phyloP scores from a whole-genome alignment of 129 eudicot species.

The Escallonia herrerae region DNA sequence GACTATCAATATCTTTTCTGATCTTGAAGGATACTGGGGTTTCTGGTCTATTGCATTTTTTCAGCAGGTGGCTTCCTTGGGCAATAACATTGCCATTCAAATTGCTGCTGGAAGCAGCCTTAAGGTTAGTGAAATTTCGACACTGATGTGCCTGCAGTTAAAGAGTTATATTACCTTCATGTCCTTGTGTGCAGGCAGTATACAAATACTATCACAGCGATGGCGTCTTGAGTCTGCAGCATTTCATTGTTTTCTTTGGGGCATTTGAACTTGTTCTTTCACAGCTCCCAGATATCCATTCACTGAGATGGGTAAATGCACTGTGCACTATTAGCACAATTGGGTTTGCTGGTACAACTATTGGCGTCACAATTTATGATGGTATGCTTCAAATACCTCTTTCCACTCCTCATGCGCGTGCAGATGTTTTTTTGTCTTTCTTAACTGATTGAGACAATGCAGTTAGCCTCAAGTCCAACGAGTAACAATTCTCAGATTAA shows the following conservation, averaged over 20 bases:
- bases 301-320: slow-evolving; percentile 45
- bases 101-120: slow-evolving; percentile 57
- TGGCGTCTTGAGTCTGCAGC: slow-evolving; percentile 42
- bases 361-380: slow-evolving; percentile 43
- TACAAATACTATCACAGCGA: slow-evolving; percentile 42
- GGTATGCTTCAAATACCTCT: slow-evolving; percentile 17
- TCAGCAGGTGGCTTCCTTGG: slow-evolving; percentile 67
- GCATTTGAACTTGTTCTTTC: slow-evolving; percentile 44
- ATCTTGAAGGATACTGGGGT: slow-evolving; percentile 49
- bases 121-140: slow-evolving; percentile 21
- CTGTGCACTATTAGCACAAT: slow-evolving; percentile 42
- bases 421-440: background rate
- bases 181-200: slow-evolving; percentile 33
- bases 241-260: slow-evolving; percentile 43
- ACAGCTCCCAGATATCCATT: slow-evolving; percentile 48
- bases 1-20: slow-evolving; percentile 10
- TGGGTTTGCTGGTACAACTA: slow-evolving; percentile 44
- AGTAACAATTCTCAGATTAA: background rate
- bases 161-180: background rate
- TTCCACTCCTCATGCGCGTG: background rate
- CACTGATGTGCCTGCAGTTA: background rate
- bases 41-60: slow-evolving; percentile 59
- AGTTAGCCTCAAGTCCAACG: no score
- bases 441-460: background rate
- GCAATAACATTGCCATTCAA: slow-evolving; percentile 59